Percentiles rank a stretch among this genome's conserved stretches.
phyloP scores from a whole-genome alignment of 768 basidiomycete genomes.

The Phlebiopsis gigantea region DNA sequence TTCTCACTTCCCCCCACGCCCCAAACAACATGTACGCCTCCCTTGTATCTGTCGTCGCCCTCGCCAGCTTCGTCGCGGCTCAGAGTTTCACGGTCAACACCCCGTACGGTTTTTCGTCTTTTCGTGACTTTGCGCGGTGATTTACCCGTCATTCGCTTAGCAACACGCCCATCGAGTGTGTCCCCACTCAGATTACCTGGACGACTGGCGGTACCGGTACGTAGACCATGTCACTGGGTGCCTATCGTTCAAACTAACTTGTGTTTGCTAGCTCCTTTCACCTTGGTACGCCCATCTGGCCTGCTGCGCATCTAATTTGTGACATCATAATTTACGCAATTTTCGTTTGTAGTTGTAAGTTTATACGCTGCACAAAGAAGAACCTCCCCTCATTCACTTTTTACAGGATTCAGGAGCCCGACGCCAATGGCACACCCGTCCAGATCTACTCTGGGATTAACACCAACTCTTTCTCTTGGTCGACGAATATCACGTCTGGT shows the following conservation, averaged over 20 bases:
- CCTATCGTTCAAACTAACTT: conserved; percentile 8
- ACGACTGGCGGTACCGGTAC: conserved; percentile 45
- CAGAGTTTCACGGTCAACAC: conserved; percentile 57
- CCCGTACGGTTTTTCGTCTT: conserved; percentile 47
- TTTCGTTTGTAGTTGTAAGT: conserved; percentile 23
- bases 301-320: conserved; percentile 16
- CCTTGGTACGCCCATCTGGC: neutral
- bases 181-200: conserved; percentile 47
- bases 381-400: neutral
- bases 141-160: conserved; percentile 26
- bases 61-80: conserved; percentile 38
- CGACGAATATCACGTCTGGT: conserved; percentile 45
- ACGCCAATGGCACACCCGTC: conserved; percentile 35
- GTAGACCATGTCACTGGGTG: conserved; percentile 20
- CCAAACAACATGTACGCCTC: conserved; percentile 41
- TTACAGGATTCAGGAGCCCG: conserved; percentile 50
- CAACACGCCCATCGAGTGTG: conserved; percentile 44
- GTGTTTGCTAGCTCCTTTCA: conserved; percentile 28
- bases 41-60: conserved; percentile 35
- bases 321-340: neutral
- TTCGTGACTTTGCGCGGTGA: neutral
- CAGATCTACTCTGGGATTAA: conserved; percentile 38
- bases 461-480: conserved; percentile 47
- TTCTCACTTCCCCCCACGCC: conserved; percentile 14
- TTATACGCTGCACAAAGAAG: neutral